A percentile compares a stretch with the other conserved stretches of the same genome.
These are phyloP conservation scores for Candida berthetii DNA, from an alignment of 805 yeast species.

Conservation along the genomic window DNA sequence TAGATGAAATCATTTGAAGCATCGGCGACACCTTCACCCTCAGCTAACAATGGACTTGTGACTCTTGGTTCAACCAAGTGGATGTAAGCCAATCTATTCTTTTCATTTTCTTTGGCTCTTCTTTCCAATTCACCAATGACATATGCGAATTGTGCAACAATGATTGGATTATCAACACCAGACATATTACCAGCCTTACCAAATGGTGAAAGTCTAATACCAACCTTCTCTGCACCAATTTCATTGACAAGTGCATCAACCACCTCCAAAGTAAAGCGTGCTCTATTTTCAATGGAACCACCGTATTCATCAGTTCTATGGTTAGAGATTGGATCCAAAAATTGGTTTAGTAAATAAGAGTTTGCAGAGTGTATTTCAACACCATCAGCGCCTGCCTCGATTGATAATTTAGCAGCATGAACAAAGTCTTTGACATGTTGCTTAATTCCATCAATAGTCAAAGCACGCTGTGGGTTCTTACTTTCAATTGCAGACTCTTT, in stretches of 20 bases:
- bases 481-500: conserved; percentile 27
- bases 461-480: conserved; percentile 22
- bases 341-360: conserved; percentile 33
- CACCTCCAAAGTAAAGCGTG: conserved; percentile 33
- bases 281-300: conserved; percentile 35
- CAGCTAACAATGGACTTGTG: conserved; percentile 11
- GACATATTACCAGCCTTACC: conserved; percentile 29
- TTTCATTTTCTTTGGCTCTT: conserved; percentile 24
- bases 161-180: conserved; percentile 27
- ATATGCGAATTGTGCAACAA: conserved; percentile 28
- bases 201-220: conserved; percentile 39
- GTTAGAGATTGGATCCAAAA: conserved; percentile 26
- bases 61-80: conserved; percentile 26
- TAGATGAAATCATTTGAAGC: conserved; percentile 27
- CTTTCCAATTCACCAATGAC: conserved; percentile 29
- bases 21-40: conserved; percentile 20
- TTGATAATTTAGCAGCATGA: conserved; percentile 26
- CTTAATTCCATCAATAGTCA: conserved; percentile 27
- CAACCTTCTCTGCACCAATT: conserved; percentile 38
- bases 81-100: conserved; percentile 24
- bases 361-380: conserved; percentile 37
- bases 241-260: conserved; percentile 40
- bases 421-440: conserved; percentile 21
- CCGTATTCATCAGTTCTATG: conserved; percentile 38
- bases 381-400: conserved; percentile 33